Conservation (phyloP, 176 grass and related monocot species). For the Puccinellia tenuiflora region DNA sequence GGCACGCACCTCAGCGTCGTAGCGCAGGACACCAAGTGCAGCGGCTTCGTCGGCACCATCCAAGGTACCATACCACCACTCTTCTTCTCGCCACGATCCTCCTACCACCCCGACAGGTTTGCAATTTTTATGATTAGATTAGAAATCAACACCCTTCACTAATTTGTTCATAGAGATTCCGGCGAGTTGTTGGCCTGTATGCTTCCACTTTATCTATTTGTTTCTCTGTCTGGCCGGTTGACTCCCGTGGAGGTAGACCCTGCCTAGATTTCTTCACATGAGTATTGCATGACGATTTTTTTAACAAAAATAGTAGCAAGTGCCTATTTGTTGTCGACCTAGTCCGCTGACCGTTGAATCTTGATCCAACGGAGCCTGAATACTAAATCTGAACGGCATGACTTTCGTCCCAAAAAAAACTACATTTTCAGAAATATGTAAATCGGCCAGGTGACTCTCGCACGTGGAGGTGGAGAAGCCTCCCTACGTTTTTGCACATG, state of each 20-base stretch:
- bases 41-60: slow-evolving; percentile 74
- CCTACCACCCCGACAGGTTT: neutral
- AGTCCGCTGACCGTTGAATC: too few relatives aligned
- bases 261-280: neutral
- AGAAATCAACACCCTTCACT: neutral
- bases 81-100: neutral
- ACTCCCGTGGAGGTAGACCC: neutral
- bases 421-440: too few relatives aligned
- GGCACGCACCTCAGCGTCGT: slow-evolving; percentile 53
- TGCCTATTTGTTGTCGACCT: too few relatives aligned
- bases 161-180: neutral
- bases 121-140: neutral
- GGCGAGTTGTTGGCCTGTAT: neutral
- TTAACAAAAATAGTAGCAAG: neutral
- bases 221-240: neutral
- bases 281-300: neutral
- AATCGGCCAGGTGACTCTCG: too few relatives aligned
- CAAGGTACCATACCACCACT: slow-evolving; percentile 51
- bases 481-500: too few relatives aligned
- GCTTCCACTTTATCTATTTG: neutral
- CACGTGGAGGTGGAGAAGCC: too few relatives aligned
- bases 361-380: too few relatives aligned
- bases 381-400: too few relatives aligned
- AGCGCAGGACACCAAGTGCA: slow-evolving; percentile 72
- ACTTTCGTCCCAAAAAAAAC: too few relatives aligned